Evolutionary conservation across 176 grass and related monocot species (phyloP).

Genomic region (Oryza punctata): DNA sequence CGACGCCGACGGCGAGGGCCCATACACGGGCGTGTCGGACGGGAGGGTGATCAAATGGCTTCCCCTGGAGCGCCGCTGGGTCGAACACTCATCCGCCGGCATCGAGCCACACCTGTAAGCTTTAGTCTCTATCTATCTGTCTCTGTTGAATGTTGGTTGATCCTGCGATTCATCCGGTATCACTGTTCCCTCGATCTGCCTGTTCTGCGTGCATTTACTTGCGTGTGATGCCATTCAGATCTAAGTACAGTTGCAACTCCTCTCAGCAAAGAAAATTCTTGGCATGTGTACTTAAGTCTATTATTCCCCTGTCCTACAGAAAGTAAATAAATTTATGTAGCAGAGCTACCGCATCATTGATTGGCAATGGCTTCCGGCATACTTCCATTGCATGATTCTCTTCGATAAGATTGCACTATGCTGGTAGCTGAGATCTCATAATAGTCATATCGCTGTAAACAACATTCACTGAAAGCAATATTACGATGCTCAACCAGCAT

Average conservation of each 20-base stretch:
- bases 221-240: not conserved
- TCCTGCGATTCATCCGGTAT: not conserved
- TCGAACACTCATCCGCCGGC: conserved; percentile 37
- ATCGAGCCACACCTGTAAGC: conserved; percentile 54
- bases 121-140: not conserved
- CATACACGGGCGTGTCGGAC: conserved; percentile 54
- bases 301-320: not conserved
- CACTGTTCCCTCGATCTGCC: not conserved
- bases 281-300: not conserved
- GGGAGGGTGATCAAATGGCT: conserved; percentile 73
- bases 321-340: not conserved
- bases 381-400: not conserved
- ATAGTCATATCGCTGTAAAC: not conserved
- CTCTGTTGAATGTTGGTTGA: not conserved
- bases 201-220: not conserved
- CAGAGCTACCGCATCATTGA: not conserved
- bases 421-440: too few species aligned
- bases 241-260: not conserved
- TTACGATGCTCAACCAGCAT: not conserved
- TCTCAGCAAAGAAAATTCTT: not conserved
- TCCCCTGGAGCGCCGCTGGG: conserved; percentile 7
- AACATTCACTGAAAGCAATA: too few species aligned
- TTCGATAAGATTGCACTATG: too few species aligned
- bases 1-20: conserved; percentile 13
- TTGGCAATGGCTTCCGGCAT: too few species aligned